phyloP scores from a whole-genome alignment of 164 flowering plant species.

The Vitis rupestris region DNA sequence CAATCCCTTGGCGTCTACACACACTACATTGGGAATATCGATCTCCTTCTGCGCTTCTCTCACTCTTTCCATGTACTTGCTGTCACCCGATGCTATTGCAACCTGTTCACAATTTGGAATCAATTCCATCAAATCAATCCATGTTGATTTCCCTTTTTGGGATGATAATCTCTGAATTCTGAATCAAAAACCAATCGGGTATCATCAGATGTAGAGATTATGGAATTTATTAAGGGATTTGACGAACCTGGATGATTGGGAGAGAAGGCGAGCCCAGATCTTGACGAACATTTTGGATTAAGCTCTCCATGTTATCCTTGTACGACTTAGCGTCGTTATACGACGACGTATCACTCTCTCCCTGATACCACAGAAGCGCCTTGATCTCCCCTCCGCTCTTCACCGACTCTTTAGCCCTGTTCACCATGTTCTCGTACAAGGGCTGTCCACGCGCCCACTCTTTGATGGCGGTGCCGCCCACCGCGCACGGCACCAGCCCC shows the following conservation, averaged over 20 bases:
- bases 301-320: slow-evolving; percentile 54
- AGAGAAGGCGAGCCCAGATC: slow-evolving; percentile 64
- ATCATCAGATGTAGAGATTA: too few species aligned
- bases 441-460: slow-evolving; percentile 79
- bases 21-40: slow-evolving; percentile 46
- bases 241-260: slow-evolving; percentile 71
- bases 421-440: slow-evolving; percentile 71
- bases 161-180: too few species aligned
- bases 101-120: slow-evolving; percentile 42
- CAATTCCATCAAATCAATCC: too few species aligned
- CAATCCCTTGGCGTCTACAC: slow-evolving; percentile 80
- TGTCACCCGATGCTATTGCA: slow-evolving; percentile 77
- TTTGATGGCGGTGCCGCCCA: slow-evolving; percentile 80
- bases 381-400: slow-evolving; percentile 50
- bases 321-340: slow-evolving; percentile 53
- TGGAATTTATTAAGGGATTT: too few species aligned
- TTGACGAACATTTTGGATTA: slow-evolving; percentile 49
- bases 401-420: slow-evolving; percentile 52
- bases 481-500: slow-evolving; percentile 82
- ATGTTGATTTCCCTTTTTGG: too few species aligned
- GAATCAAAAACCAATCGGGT: too few species aligned
- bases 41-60: slow-evolving; percentile 71
- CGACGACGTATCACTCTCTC: slow-evolving; percentile 69
- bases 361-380: slow-evolving; percentile 83
- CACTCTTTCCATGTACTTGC: slow-evolving; percentile 45